Evolutionary conservation across 805 yeast genomes (phyloP), one percentile per base, ranked within the genome.

Genomic region (Kodamaea kakaduensis): DNA sequence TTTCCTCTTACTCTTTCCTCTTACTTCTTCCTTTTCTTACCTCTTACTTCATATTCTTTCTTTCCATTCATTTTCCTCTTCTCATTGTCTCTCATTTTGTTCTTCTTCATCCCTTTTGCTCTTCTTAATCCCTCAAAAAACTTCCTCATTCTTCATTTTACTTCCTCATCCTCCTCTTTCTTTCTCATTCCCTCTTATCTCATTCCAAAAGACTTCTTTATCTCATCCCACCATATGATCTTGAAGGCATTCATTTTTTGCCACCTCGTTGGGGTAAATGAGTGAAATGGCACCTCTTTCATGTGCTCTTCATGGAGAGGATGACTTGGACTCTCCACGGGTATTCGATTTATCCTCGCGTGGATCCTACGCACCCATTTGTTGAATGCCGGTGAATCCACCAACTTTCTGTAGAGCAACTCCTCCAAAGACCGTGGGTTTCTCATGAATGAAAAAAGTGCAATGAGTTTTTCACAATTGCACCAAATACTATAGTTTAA

Each of bases 191-290:
- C 17, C 47, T 50, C 57, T 40, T 59, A 54, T 13, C 58, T 52
- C 1, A 81, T 52, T 2, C 83, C 75, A 42, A 82, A 63, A 1
- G 73, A 56, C 17, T 69, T 58, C 44, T 77, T 73, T 50, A 81
- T 42, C 52, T 84, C 93, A 41, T 79, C 79, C 46, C 61, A 54
- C 58, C 83, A 81, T 10, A 84, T 48, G 10, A 71, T 47, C 24
- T 80, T 55, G 47, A 67, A 81, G 0, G 90, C 90, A 37, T 73
- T 79, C 28, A 73, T 47, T 48, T 71, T 78, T 27, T 83, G 88
- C 14, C 47, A 36, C 1, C 54, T 23, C 0, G 83, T 73, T 2
- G 89, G 87, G 21, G 50, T 56, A 48, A 62, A 73, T 35, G 41
- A 44, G 26, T 49, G 56, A 17, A 34, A 51, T 43, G 24, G 51